A percentile compares a stretch with the other conserved stretches of the same genome.
phyloP scores from a whole-genome alignment of 2,329 filamentous ascomycete species.

The Calonectria montana region DNA sequence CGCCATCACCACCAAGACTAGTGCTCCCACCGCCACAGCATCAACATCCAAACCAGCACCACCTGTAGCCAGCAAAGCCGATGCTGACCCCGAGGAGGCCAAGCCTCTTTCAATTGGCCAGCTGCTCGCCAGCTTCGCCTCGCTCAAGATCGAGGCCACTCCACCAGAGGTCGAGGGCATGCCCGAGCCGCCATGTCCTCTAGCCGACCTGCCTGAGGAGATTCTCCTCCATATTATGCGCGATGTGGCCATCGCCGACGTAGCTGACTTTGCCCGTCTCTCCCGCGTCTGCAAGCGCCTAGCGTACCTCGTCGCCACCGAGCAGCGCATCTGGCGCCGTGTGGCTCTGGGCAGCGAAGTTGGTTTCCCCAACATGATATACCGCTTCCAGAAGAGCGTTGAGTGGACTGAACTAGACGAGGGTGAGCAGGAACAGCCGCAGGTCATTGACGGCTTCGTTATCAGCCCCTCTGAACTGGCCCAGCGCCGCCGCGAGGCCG shows the following conservation, averaged over 20 bases:
- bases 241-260: conserved; percentile 78
- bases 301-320: conserved; percentile 84
- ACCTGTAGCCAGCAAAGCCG: background rate
- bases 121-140: conserved; percentile 81
- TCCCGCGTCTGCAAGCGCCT: conserved; percentile 87
- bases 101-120: conserved; percentile 69
- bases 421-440: conserved; percentile 44
- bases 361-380: conserved; percentile 87
- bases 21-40: conserved; percentile 23
- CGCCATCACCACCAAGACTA: background rate
- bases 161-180: conserved; percentile 78
- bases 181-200: conserved; percentile 80
- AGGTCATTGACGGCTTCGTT: conserved; percentile 45
- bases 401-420: conserved; percentile 62
- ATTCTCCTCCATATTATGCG: conserved; percentile 83
- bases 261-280: conserved; percentile 80
- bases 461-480: conserved; percentile 52
- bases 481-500: conserved; percentile 47
- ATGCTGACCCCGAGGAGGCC: conserved; percentile 56
- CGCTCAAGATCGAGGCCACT: conserved; percentile 74
- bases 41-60: background rate
- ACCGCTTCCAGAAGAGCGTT: conserved; percentile 75
- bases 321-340: conserved; percentile 88
- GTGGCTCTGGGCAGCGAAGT: conserved; percentile 77
- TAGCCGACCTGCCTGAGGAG: conserved; percentile 83